A percentile compares a stretch with the other conserved stretches of the same genome.
phyloP scores from a whole-genome alignment of 2,329 filamentous ascomycete genomes.

The Bretziella fagacearum region DNA sequence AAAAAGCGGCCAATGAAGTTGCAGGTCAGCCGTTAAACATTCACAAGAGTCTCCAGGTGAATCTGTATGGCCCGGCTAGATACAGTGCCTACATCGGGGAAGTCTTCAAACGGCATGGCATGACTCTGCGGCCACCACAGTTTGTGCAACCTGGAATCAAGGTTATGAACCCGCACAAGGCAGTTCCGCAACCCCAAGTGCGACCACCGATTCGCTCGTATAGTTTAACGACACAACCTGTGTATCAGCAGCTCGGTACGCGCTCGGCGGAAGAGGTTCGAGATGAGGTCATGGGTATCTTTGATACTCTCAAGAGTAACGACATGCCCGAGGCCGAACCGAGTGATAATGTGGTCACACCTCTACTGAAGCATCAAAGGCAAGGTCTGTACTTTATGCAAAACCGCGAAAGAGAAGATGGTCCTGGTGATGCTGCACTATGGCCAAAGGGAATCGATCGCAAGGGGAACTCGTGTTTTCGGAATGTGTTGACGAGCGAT shows the following conservation, averaged over 20 bases:
- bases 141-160: slow-evolving; percentile 50
- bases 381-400: slow-evolving; percentile 81
- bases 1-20: slow-evolving; percentile 44
- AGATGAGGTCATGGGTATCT: slow-evolving; percentile 69
- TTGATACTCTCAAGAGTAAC: slow-evolving; percentile 67
- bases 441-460: slow-evolving; percentile 46
- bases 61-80: slow-evolving; percentile 61
- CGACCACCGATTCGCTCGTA: slow-evolving; percentile 22
- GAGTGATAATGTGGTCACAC: slow-evolving; percentile 41
- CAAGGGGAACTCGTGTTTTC: slow-evolving; percentile 32
- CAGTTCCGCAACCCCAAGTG: slow-evolving; percentile 23
- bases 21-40: slow-evolving; percentile 45
- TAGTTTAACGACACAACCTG: slow-evolving; percentile 17
- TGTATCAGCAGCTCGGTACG: slow-evolving; percentile 17
- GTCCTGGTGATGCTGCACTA: slow-evolving; percentile 51
- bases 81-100: slow-evolving; percentile 46
- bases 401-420: slow-evolving; percentile 49
- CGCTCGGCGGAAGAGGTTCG: slow-evolving; percentile 75
- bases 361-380: slow-evolving; percentile 70
- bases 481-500: slow-evolving; percentile 69
- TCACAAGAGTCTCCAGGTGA: slow-evolving; percentile 48
- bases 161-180: slow-evolving; percentile 57
- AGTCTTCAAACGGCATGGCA: slow-evolving; percentile 30
- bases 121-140: slow-evolving; percentile 50
- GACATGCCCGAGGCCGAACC: slow-evolving; percentile 60